Conservation (phyloP, 129 eudicot genomes). For the Tagetes erecta region DNA sequence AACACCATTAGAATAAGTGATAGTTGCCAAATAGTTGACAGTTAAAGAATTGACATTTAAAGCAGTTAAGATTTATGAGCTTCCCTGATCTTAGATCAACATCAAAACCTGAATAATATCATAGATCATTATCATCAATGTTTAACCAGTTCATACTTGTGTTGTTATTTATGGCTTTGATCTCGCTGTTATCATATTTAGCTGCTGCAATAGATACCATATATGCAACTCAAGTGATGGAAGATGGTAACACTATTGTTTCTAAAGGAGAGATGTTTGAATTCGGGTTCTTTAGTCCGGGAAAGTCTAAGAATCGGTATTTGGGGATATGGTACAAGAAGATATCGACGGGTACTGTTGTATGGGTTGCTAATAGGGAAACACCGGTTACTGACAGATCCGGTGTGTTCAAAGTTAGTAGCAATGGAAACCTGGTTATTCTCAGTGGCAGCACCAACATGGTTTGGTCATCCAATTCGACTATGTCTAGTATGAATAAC, state of each 20-base stretch:
- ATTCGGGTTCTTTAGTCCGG: too few relatives aligned
- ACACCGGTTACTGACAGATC: neutral
- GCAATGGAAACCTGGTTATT: neutral
- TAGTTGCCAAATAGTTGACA: too few relatives aligned
- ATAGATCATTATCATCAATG: neutral
- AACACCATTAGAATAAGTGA: too few relatives aligned
- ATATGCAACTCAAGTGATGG: neutral
- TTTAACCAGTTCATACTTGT: neutral
- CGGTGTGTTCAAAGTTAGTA: neutral
- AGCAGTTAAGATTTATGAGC: too few relatives aligned
- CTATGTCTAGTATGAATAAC: neutral
- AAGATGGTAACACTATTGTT: slow-evolving; percentile 9
- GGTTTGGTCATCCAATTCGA: neutral
- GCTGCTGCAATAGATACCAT: neutral
- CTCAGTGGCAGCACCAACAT: neutral
- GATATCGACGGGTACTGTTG: too few relatives aligned
- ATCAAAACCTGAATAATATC: too few relatives aligned
- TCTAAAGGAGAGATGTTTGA: neutral
- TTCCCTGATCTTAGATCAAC: too few relatives aligned
- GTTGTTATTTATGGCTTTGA: too few relatives aligned
- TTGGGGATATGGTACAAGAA: too few relatives aligned
- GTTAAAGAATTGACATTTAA: too few relatives aligned
- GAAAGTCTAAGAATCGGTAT: too few relatives aligned
- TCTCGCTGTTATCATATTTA: neutral
- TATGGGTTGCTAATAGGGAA: neutral